These are phyloP conservation scores for Vaccinium myrtillus DNA, from an alignment of 148 eudicot genomes.

Conservation along the genomic window DNA sequence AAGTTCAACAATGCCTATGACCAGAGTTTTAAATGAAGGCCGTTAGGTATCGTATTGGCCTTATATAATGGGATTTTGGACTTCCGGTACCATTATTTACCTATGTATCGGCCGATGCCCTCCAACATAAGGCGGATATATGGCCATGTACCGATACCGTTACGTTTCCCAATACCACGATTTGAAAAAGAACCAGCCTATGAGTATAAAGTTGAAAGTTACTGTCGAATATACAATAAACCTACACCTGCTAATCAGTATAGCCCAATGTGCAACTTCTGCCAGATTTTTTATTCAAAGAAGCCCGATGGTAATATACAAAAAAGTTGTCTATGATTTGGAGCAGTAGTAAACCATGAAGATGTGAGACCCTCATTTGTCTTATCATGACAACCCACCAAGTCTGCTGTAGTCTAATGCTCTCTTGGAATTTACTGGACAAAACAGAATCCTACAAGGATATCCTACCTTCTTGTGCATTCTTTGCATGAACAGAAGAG, in stretches of 20 bases:
- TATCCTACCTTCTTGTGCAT: not conserved
- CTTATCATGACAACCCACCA: not conserved
- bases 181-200: not conserved
- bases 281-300: not conserved
- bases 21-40: too few species aligned
- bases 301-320: not conserved
- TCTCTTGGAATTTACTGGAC: not conserved
- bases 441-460: not conserved
- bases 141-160: too few species aligned
- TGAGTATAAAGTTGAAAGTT: not conserved
- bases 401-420: not conserved
- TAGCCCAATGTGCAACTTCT: not conserved
- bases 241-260: not conserved
- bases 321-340: too few species aligned
- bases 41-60: too few species aligned
- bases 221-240: not conserved
- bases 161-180: too few species aligned
- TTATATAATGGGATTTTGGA: too few species aligned
- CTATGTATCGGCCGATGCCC: too few species aligned
- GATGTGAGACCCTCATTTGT: not conserved
- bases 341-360: conserved; percentile 1
- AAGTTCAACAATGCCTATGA: not conserved
- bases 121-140: too few species aligned
- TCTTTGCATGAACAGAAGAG: not conserved
- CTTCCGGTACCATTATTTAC: too few species aligned